Conservation (phyloP, 2,329 filamentous ascomycete species). For the Ascochyta pisi region DNA sequence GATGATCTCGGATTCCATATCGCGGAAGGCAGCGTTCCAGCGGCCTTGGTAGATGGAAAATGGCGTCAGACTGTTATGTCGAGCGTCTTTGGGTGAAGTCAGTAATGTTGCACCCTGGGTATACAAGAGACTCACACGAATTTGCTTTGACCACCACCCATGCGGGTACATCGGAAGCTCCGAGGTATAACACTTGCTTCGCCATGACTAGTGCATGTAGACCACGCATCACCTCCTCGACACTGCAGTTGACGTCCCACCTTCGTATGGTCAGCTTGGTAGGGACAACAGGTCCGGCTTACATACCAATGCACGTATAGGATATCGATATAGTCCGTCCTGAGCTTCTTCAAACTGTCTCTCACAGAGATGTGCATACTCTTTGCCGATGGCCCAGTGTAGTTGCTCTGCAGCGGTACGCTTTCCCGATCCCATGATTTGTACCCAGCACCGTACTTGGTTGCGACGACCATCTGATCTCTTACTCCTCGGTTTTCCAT, state of each 20-base stretch:
- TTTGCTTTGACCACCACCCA: conserved; percentile 38
- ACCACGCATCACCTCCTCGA: conserved; percentile 52
- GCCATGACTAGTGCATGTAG: conserved; percentile 48
- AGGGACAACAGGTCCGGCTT: too few relatives aligned
- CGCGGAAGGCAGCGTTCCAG: conserved; percentile 55
- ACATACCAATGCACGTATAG: conserved; percentile 48
- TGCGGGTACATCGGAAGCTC: conserved; percentile 52
- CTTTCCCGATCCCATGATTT: conserved; percentile 10
- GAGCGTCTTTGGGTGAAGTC: conserved; percentile 31
- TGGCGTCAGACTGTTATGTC: conserved; percentile 42
- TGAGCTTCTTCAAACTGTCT: conserved; percentile 19
- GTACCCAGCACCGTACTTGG: conserved; percentile 46
- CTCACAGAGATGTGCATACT: conserved; percentile 51
- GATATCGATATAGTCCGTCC: conserved; percentile 65
- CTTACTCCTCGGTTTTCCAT: conserved; percentile 47
- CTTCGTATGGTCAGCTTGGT: conserved; percentile 21
- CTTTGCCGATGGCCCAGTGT: conserved; percentile 41
- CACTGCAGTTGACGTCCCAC: conserved; percentile 50
- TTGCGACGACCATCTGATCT: conserved; percentile 50
- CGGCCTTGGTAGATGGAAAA: conserved; percentile 50
- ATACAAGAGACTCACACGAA: conserved; percentile 3
- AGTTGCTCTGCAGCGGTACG: conserved; percentile 20
- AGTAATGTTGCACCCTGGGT: not conserved
- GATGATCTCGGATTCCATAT: conserved; percentile 70
- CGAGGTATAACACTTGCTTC: conserved; percentile 52